phyloP scores from a whole-genome alignment of 225 moss, liverwort and hornwort genomes.

The Straminergon stramineum region DNA sequence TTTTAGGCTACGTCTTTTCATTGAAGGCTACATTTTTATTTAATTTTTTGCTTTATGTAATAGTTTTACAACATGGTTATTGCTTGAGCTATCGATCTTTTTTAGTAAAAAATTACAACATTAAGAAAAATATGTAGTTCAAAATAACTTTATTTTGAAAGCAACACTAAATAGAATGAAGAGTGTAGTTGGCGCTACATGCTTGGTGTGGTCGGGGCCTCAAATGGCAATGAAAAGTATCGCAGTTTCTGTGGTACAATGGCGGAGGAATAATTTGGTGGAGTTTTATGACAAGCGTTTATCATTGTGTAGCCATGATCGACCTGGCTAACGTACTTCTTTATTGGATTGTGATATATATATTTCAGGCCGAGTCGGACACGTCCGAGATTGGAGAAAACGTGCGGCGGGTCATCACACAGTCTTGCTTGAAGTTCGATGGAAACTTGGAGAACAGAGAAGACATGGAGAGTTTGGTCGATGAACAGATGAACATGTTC shows the following conservation, averaged over 20 bases:
- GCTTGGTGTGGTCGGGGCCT: not conserved
- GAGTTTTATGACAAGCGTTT: not conserved
- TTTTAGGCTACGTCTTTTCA: not conserved
- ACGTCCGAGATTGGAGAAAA: conserved; percentile 36
- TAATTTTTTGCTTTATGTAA: not conserved
- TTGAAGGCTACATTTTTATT: not conserved
- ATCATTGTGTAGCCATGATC: not conserved
- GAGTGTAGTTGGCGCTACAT: not conserved
- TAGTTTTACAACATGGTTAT: not conserved
- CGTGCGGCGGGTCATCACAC: conserved; percentile 53
- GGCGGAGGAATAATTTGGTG: not conserved
- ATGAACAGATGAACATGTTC: conserved; percentile 71
- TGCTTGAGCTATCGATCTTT: not conserved
- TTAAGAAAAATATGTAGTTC: not conserved
- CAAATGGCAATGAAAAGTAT: not conserved
- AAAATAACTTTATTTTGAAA: not conserved
- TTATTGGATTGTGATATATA: not conserved
- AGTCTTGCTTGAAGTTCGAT: conserved; percentile 76
- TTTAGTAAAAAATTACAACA: not conserved
- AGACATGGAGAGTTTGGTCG: conserved; percentile 89
- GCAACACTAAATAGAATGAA: not conserved
- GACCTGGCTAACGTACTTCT: not conserved
- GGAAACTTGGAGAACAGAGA: conserved; percentile 52
- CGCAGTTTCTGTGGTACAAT: not conserved
- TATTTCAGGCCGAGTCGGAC: conserved; percentile 27